Evolutionary conservation across 805 yeast species (phyloP).

Genomic region (Ogataea zsoltii): DNA sequence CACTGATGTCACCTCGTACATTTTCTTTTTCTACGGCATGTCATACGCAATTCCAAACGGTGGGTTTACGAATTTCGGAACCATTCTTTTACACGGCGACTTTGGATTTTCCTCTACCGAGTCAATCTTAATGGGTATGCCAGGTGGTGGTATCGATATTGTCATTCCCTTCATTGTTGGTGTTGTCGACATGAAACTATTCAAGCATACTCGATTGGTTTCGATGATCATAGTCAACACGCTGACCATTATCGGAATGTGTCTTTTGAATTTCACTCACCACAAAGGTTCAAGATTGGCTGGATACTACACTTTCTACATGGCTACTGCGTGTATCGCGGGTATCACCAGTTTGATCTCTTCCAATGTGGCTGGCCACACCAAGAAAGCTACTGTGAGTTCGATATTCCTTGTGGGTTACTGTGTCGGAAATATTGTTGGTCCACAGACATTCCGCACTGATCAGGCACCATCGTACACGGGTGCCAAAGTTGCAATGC

Average conservation of each 20-base stretch:
- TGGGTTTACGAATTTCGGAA: slow-evolving; percentile 48
- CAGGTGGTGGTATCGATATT: slow-evolving; percentile 32
- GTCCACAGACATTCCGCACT: slow-evolving; percentile 66
- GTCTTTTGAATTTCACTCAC: slow-evolving; percentile 1
- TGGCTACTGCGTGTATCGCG: slow-evolving; percentile 28
- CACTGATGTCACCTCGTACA: slow-evolving; percentile 42
- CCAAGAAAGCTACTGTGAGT: slow-evolving; percentile 41
- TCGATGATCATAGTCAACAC: slow-evolving; percentile 19
- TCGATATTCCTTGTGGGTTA: slow-evolving; percentile 59
- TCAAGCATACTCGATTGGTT: slow-evolving; percentile 24
- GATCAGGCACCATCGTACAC: slow-evolving; percentile 56
- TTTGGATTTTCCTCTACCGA: slow-evolving; percentile 15
- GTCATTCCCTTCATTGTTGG: slow-evolving; percentile 35
- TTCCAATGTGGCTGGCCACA: slow-evolving; percentile 43
- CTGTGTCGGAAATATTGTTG: slow-evolving; percentile 64
- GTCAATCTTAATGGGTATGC: slow-evolving; percentile 30
- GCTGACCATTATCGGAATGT: slow-evolving; percentile 17
- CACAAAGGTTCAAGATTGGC: slow-evolving; percentile 23
- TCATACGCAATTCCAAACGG: slow-evolving; percentile 33
- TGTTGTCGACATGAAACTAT: slow-evolving; percentile 19
- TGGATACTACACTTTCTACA: slow-evolving; percentile 30
- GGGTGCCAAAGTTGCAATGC: slow-evolving; percentile 20
- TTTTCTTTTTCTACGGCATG: slow-evolving; percentile 34
- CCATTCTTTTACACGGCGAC: slow-evolving; percentile 23
- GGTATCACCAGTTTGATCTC: slow-evolving; percentile 23